These are phyloP conservation scores for Blastocystis sp. DNA, from an alignment of 352 stramenopile genomes.

Conservation along the genomic window DNA sequence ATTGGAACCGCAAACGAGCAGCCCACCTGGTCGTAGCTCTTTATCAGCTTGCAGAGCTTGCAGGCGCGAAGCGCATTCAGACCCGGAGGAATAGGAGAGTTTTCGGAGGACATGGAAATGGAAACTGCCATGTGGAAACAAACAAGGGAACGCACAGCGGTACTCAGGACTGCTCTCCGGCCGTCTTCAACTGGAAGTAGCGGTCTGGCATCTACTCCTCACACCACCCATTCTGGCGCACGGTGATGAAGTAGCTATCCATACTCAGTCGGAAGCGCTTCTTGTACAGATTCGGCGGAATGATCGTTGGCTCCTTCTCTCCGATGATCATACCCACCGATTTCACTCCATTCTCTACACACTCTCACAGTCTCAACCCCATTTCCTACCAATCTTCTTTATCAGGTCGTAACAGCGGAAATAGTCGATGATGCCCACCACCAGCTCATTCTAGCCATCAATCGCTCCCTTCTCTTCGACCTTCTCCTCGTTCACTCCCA, in stretches of 20 bases:
- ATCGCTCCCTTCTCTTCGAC: neutral
- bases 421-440: constrained; percentile 69
- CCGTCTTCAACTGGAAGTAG: constrained; percentile 60
- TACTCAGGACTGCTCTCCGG: neutral
- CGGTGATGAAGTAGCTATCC: constrained; percentile 65
- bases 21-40: constrained; percentile 43
- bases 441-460: constrained; percentile 50
- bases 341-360: constrained; percentile 66
- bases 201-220: constrained; percentile 60
- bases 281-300: constrained; percentile 61
- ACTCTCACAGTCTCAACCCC: neutral
- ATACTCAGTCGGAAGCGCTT: constrained; percentile 66
- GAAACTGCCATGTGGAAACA: neutral
- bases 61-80: constrained; percentile 51
- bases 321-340: constrained; percentile 64
- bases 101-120: constrained; percentile 45
- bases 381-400: constrained; percentile 64
- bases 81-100: constrained; percentile 31
- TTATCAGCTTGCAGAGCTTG: constrained; percentile 64
- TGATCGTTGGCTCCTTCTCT: constrained; percentile 58
- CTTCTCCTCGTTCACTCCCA: constrained; percentile 66
- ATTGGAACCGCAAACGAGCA: neutral
- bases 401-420: constrained; percentile 66
- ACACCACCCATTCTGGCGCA: neutral
- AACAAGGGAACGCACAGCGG: neutral